These are phyloP conservation scores for Solanum dulcamara DNA, from an alignment of 257 asterid genomes.

Conservation along the genomic window DNA sequence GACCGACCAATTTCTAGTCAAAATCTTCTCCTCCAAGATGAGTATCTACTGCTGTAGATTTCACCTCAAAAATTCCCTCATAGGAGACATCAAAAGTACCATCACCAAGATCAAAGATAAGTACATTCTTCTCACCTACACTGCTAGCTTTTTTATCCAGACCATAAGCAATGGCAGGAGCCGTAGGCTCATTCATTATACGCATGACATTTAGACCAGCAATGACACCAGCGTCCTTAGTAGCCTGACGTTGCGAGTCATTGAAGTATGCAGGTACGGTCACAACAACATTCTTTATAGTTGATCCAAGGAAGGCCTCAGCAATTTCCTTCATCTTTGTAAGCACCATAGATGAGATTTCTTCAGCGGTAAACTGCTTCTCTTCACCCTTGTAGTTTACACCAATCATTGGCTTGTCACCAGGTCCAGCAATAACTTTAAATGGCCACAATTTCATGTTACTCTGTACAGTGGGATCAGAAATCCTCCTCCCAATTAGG, in stretches of 20 bases:
- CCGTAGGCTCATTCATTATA: constrained; percentile 1
- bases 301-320: constrained; percentile 2
- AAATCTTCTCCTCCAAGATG: constrained; percentile 7
- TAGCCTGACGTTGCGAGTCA: constrained; percentile 12
- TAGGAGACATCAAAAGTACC: constrained; percentile 1
- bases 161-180: constrained; percentile 15
- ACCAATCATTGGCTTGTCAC: constrained; percentile 10
- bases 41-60: constrained; percentile 5
- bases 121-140: constrained; percentile 13
- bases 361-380: constrained; percentile 5
- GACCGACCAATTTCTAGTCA: not conserved
- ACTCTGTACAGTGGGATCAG: constrained; percentile 3
- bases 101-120: constrained; percentile 1
- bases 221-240: constrained; percentile 7
- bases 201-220: constrained; percentile 1
- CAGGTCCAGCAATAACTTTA: constrained; percentile 9
- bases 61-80: not conserved
- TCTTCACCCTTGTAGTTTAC: constrained; percentile 6
- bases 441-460: constrained; percentile 26
- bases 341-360: constrained; percentile 6
- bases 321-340: constrained; percentile 5
- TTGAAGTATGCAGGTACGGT: constrained; percentile 10
- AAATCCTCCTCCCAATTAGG: constrained; percentile 15
- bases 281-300: constrained; percentile 4
- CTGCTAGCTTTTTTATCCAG: constrained; percentile 5